Base-by-base conservation (phyloP, 768 basidiomycete genomes). In the Boletus sp. region DNA sequence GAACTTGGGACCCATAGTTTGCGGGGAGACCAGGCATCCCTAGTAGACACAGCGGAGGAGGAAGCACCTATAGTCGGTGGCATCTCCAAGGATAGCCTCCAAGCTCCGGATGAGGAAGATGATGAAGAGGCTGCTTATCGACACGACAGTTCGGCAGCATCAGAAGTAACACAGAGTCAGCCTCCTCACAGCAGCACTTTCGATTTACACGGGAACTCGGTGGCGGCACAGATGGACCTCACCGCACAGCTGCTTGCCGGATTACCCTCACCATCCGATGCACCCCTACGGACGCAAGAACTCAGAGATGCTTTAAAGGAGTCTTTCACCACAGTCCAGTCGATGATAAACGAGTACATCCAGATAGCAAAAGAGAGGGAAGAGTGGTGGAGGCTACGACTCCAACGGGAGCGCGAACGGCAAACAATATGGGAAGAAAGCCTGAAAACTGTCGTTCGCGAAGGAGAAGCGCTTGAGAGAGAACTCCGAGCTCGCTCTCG, bases 391-490 rank as follows among this genome's bases (percentile, higher is more conserved):
- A 79, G 78, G 54, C 73, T 77, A 32, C 81, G 84, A 62, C 75
- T 94, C 10, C 80, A 80, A 60, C 80, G 82, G 28, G 90, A 93
- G 67, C 77, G 79, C 47, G 76, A 80, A 62, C 77, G 85, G 28
- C 84, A 86, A 65, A 75, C 67, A 11, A 76, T 94, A 29, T 98
- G 95, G 95, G 94, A 96, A 73, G 88, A 93, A 73, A 95, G 90
- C 69, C 71, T 98, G 66, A 84, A 87, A 53, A 83, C 84, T 2
- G 93, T 95, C 8, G 94, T 94, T 1, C 79, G 81, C 54, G 92
- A 96, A 69, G 93, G 94, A 15, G 92, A 92, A 65, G 80, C 77
- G 10, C 79, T 95, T 20, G 95, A 98, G 75, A 75, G 75, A 55
- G 92, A 96, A 71, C 77, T 98, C 54, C 79, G 84, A 58, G 77